A percentile compares a stretch with the other conserved stretches of the same genome.
Conservation (phyloP, 352 stramenopile genomes). For the Albugo candida region DNA sequence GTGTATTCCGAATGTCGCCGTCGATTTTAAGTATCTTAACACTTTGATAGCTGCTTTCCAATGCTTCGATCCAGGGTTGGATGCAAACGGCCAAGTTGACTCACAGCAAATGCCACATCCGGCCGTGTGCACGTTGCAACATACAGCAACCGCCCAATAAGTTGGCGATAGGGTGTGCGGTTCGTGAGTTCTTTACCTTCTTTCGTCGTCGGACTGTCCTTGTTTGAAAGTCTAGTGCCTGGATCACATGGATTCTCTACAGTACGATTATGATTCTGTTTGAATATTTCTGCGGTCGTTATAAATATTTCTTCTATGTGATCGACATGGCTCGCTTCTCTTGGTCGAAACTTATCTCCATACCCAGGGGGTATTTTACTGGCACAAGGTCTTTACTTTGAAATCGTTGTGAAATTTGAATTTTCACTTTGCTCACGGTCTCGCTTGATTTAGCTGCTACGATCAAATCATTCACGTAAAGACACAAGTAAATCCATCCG, state of each 20-base stretch:
- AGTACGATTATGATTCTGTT: too few species aligned
- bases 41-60: background rate
- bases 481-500: slow-evolving; percentile 6
- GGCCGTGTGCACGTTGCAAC: slow-evolving; percentile 10
- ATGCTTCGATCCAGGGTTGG: too few species aligned
- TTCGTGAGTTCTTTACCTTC: slow-evolving; percentile 2
- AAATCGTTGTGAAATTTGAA: background rate
- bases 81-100: background rate
- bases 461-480: slow-evolving; percentile 9
- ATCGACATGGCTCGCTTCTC: slow-evolving; percentile 4
- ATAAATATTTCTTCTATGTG: slow-evolving; percentile 9
- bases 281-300: background rate
- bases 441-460: slow-evolving; percentile 4
- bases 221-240: too few species aligned
- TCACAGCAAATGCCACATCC: slow-evolving; percentile 11
- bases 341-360: slow-evolving; percentile 10
- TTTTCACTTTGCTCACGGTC: slow-evolving; percentile 5
- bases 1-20: background rate
- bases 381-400: slow-evolving; percentile 10
- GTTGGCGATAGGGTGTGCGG: slow-evolving; percentile 1
- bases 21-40: too few species aligned
- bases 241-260: too few species aligned
- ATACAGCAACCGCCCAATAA: slow-evolving; percentile 12
- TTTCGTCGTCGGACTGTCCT: background rate
- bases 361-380: slow-evolving; percentile 8